phyloP scores from a whole-genome alignment of 768 basidiomycete genomes.

The Lyophyllum atratum region DNA sequence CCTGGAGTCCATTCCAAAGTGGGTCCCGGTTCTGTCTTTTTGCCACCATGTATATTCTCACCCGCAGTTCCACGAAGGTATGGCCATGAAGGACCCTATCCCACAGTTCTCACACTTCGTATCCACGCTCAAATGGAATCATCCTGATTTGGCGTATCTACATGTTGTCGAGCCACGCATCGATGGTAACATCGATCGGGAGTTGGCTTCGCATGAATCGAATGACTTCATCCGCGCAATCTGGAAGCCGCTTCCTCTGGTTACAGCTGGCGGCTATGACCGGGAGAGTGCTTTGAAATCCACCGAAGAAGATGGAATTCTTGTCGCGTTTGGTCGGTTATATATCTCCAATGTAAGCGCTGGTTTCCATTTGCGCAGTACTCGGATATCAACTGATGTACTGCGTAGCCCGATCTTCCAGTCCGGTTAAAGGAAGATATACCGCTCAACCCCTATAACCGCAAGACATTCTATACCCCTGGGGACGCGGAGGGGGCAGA shows the following conservation, averaged over 20 bases:
- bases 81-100: conserved; percentile 29
- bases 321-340: conserved; percentile 31
- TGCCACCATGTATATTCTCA: background rate
- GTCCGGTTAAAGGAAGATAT: conserved; percentile 31
- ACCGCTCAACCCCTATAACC: conserved; percentile 28
- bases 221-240: conserved; percentile 11
- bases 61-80: background rate
- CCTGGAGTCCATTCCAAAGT: conserved; percentile 50
- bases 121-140: conserved; percentile 33
- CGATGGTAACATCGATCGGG: background rate
- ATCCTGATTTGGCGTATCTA: conserved; percentile 29
- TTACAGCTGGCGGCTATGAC: conserved; percentile 38
- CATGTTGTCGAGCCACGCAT: conserved; percentile 17
- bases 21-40: conserved; percentile 4
- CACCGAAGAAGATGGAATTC: conserved; percentile 32
- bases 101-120: conserved; percentile 57
- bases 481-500: conserved; percentile 20
- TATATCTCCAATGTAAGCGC: conserved; percentile 35
- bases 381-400: background rate
- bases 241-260: conserved; percentile 20
- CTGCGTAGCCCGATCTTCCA: conserved; percentile 39
- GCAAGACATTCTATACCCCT: conserved; percentile 32
- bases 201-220: background rate
- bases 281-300: conserved; percentile 30
- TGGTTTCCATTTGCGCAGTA: background rate